Evolutionary conservation across 768 basidiomycete species (phyloP), one percentile per base, ranked within the genome.

Genomic region (Pluteus cervinus): DNA sequence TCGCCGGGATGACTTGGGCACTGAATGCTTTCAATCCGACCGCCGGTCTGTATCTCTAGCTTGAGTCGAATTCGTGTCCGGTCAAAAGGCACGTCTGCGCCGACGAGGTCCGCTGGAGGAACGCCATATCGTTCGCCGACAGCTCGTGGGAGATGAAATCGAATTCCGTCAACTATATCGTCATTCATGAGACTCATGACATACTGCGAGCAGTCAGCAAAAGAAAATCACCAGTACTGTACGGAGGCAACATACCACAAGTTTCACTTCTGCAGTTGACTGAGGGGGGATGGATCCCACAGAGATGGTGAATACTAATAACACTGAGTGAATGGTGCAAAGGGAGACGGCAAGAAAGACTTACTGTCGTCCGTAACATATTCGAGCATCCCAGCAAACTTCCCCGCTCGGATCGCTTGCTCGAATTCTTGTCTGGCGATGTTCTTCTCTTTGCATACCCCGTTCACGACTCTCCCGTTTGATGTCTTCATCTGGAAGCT

Each of bases 221-320:
- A n/a, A n/a, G n/a, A n/a, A n/a, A n/a, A n/a, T n/a, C n/a, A n/a
- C n/a, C n/a, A n/a, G n/a, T n/a, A n/a, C n/a, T n/a, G n/a, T n/a
- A n/a, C n/a, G n/a, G n/a, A n/a, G n/a, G 44, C 1, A 33, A 48
- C 67, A 37, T 46, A 77, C 76, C 29, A 66, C 67, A 23, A 77
- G 17, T 23, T 53, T 55, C 0, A 65, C 62, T 17, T 54, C 56
- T 3, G 77, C 65, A 1, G 51, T 66, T 28, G 63, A 45, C 2
- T 45, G 42, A 0, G 69, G 56, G 21, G 71, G 70, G 35, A 79
- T 65, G 1, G 71, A 68, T 7, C 77, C 77, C 4, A 79, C 47
- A 3, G 77, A 79, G 24, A 79, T 73, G 1, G 68, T 73, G 48
- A 79, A 77, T 37, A 75, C 77, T 79, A 30, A 9, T 36, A 23